Evolutionary conservation across 2,329 filamentous ascomycete genomes (phyloP), one percentile per base, ranked within the genome.

Genomic region (Penicillium glabrum): DNA sequence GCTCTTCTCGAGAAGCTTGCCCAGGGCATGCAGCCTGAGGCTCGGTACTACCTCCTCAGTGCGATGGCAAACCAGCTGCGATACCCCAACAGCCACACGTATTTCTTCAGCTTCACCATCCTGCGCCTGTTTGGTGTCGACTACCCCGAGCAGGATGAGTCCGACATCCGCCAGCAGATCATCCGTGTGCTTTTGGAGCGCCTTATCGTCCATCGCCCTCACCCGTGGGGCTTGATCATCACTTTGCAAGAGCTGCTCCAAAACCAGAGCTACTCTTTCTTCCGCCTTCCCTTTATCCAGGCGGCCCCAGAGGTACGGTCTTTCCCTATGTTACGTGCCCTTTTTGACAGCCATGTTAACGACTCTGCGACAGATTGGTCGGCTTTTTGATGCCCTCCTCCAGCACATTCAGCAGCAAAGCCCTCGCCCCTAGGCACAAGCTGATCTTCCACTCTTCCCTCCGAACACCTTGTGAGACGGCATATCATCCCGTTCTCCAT

Each of bases 141-240:
- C 46, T 77, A 79, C 83, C 69, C 82, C 76, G 71, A 78, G 56
- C 86, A 89, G 16, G 90, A 95, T 69, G 90, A 93, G 67, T 83
- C 83, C 1, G 89, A 92, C 61, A 87, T 97, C 47, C 90, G 93
- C 35, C 89, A 98, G 77, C 91, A 96, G 72, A 93, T 99, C 57
- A 91, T 91, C 51, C 86, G 93, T 46, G 87, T 97, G 24, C 80
- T 99, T 46, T 81, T 97, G 37, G 95, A 99, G 80, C 86, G 95
- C 48, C 80, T 97, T 46, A 85, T 96, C 58, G 89, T 91, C 23
- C 91, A 91, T 73, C 91, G 93, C 78, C 93, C 93, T 51, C 93
- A 98, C 72, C 93, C 96, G 19, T 98, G 93, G 93, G 96, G 96
- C 13, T 79, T 99, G 44, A 88, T 97, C 72, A 88, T 93, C 61